phyloP scores from a whole-genome alignment of 192 early-diverging fungal species.

The Entomortierella beljakovae region DNA sequence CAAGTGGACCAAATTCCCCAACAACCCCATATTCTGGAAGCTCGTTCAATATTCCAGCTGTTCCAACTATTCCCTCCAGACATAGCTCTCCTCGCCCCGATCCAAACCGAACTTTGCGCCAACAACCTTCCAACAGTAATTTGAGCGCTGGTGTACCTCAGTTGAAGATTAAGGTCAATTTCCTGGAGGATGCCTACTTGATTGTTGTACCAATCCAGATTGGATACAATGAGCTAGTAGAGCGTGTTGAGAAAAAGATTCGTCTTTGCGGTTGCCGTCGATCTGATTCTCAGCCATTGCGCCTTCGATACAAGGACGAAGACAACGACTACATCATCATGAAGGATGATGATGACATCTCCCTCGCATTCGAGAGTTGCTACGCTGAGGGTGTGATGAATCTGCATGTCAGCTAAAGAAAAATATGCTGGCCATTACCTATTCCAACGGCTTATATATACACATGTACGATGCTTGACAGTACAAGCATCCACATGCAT shows the following conservation, averaged over 20 bases:
- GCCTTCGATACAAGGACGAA: conserved; percentile 93
- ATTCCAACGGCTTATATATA: not conserved
- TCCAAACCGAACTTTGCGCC: conserved; percentile 36
- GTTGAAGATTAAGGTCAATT: conserved; percentile 91
- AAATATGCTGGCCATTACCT: not conserved
- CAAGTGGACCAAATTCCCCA: conserved; percentile 47
- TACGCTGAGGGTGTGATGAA: conserved; percentile 61
- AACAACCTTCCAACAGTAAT: conserved; percentile 47
- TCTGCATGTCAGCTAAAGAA: conserved; percentile 61
- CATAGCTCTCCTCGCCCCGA: conserved; percentile 46
- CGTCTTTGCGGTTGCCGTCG: conserved; percentile 77
- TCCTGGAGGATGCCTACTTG: conserved; percentile 88
- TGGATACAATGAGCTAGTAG: conserved; percentile 80
- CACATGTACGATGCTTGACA: not conserved
- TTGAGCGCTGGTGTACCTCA: conserved; percentile 56
- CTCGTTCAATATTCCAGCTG: conserved; percentile 29
- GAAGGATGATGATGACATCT: conserved; percentile 91
- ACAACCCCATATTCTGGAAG: conserved; percentile 29
- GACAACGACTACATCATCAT: conserved; percentile 92
- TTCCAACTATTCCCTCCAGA: conserved; percentile 35
- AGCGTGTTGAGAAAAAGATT: conserved; percentile 92
- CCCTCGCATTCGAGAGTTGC: conserved; percentile 87
- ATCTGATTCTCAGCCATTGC: conserved; percentile 65
- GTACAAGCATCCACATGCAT: not conserved
- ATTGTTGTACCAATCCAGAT: conserved; percentile 86